A percentile compares a stretch with the other conserved stretches of the same genome.
Evolutionary conservation across 805 yeast genomes (phyloP).

Genomic region (Pichia insulana): DNA sequence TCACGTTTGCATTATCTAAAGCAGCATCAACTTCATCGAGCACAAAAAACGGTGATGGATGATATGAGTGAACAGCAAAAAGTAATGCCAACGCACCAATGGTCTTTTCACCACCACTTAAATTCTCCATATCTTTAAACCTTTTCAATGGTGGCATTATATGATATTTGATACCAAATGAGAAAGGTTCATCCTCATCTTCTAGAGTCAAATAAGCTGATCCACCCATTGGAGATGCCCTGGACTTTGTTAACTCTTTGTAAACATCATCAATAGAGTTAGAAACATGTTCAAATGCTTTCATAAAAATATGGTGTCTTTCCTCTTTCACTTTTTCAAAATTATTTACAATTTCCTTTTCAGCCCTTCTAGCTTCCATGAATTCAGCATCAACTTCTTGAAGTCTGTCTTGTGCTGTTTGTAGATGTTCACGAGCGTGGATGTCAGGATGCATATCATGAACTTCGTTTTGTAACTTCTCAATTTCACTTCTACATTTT

Average conservation of each 20-base stretch:
- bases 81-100: conserved; percentile 90
- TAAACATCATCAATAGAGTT: conserved; percentile 66
- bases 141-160: conserved; percentile 96
- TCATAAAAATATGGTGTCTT: conserved; percentile 56
- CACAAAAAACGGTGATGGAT: conserved; percentile 93
- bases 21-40: conserved; percentile 99
- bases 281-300: conserved; percentile 72
- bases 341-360: conserved; percentile 41
- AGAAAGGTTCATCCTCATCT: conserved; percentile 84
- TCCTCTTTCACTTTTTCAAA: conserved; percentile 52
- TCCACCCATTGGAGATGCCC: conserved; percentile 75
- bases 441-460: conserved; percentile 65
- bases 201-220: conserved; percentile 84
- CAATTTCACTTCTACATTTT: conserved; percentile 27
- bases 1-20: conserved; percentile 81
- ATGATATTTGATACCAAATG: conserved; percentile 76
- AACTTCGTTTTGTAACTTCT: conserved; percentile 29
- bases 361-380: conserved; percentile 49
- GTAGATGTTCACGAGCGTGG: conserved; percentile 69
- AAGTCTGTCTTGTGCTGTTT: conserved; percentile 55
- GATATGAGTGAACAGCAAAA: conserved; percentile 84
- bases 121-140: conserved; percentile 82
- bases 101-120: conserved; percentile 96
- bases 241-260: conserved; percentile 73
- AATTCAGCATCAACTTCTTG: conserved; percentile 59